These are phyloP conservation scores for Calycina marina DNA, from an alignment of 2,329 filamentous ascomycete genomes.

Conservation along the genomic window DNA sequence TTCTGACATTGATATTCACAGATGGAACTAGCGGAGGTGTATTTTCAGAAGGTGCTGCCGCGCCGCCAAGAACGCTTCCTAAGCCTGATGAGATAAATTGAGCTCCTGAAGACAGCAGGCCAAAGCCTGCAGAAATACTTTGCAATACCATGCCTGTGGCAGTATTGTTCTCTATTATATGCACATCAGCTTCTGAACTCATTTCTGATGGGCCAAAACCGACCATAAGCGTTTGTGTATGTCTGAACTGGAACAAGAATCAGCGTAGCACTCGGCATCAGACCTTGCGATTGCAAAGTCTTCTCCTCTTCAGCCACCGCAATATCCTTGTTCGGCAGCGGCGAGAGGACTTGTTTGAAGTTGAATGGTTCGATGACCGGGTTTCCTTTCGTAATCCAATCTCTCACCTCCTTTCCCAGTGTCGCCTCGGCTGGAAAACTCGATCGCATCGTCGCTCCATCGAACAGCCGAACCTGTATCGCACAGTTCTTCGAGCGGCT, in stretches of 20 bases:
- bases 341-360: slow-evolving; percentile 73
- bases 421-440: slow-evolving; percentile 52
- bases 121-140: slow-evolving; percentile 24
- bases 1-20: slow-evolving; percentile 31
- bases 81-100: slow-evolving; percentile 28
- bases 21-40: slow-evolving; percentile 5
- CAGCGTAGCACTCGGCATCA: slow-evolving; percentile 68
- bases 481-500: slow-evolving; percentile 30
- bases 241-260: slow-evolving; percentile 60
- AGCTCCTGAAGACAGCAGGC: slow-evolving; percentile 27
- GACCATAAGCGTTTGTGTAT: slow-evolving; percentile 47
- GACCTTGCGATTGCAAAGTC: slow-evolving; percentile 51
- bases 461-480: slow-evolving; percentile 69
- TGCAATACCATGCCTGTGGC: slow-evolving; percentile 20
- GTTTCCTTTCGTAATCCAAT: slow-evolving; percentile 58
- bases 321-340: slow-evolving; percentile 60
- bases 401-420: slow-evolving; percentile 51
- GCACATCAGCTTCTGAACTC: no score
- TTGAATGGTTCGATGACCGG: slow-evolving; percentile 53
- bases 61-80: slow-evolving; percentile 29
- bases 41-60: slow-evolving; percentile 8
- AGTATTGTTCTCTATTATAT: no score
- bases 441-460: slow-evolving; percentile 64
- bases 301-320: slow-evolving; percentile 60
- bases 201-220: no score